Percentiles rank a stretch among this genome's conserved stretches.
phyloP scores from a whole-genome alignment of 2,329 filamentous ascomycete species.

The Dactylellina sp. region DNA sequence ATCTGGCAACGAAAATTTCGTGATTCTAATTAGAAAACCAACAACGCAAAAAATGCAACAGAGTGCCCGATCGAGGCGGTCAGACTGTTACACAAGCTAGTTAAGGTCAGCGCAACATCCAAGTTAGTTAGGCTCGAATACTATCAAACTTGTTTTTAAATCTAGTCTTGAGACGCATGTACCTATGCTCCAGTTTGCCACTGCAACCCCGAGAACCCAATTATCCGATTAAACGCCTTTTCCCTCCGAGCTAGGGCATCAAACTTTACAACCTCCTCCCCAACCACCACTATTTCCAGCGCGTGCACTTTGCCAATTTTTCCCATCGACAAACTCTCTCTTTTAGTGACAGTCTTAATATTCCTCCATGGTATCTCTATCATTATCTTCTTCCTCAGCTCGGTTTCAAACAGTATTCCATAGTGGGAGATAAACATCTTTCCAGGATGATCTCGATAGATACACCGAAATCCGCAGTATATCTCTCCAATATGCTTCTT shows the following conservation, averaged over 20 bases:
- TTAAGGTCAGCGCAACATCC: too few species aligned
- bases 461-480: slow-evolving; percentile 38
- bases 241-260: slow-evolving; percentile 37
- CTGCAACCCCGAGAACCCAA: slow-evolving; percentile 38
- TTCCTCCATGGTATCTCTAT: slow-evolving; percentile 32
- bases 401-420: slow-evolving; percentile 45
- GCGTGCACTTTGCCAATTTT: slow-evolving; percentile 37
- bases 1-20: slow-evolving; percentile 6
- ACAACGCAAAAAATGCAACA: slow-evolving; percentile 54
- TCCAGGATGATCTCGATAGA: slow-evolving; percentile 32
- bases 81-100: too few species aligned
- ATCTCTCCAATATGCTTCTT: slow-evolving; percentile 21
- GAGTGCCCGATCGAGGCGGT: neutral
- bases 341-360: slow-evolving; percentile 22
- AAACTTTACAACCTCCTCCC: slow-evolving; percentile 33
- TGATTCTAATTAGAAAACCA: slow-evolving; percentile 19
- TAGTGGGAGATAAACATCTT: slow-evolving; percentile 34
- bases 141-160: too few species aligned
- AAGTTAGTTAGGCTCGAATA: too few species aligned
- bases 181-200: slow-evolving; percentile 31
- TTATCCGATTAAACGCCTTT: slow-evolving; percentile 50
- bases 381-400: slow-evolving; percentile 38
- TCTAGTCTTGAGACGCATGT: too few species aligned
- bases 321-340: slow-evolving; percentile 10
- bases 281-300: slow-evolving; percentile 14